Percentiles rank a stretch among this genome's conserved stretches.
These are phyloP conservation scores for Gastroboletus turbinatus DNA, from an alignment of 1,284 basidiomycete genomes.

Conservation along the genomic window DNA sequence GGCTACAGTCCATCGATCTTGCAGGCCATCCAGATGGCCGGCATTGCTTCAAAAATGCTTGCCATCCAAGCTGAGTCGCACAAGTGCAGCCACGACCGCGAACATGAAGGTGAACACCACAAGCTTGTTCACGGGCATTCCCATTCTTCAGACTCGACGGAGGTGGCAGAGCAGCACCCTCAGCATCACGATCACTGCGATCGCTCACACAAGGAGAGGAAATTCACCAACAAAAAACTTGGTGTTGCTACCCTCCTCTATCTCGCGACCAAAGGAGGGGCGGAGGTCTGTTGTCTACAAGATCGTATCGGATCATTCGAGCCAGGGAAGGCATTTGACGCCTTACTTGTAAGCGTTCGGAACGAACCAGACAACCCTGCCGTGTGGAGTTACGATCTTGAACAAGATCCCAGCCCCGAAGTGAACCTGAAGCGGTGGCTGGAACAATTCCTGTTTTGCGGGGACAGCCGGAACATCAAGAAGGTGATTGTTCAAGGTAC, in stretches of 20 bases:
- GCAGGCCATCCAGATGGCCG: constrained; percentile 79
- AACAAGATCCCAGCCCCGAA: constrained; percentile 13
- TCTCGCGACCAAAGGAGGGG: constrained; percentile 92
- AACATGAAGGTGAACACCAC: constrained; percentile 7
- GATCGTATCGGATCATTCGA: constrained; percentile 77
- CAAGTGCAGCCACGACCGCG: background rate
- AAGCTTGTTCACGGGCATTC: background rate
- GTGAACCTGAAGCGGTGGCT: constrained; percentile 50
- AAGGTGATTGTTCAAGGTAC: constrained; percentile 85
- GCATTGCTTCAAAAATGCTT: constrained; percentile 79
- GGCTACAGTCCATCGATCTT: constrained; percentile 86
- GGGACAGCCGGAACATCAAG: constrained; percentile 86
- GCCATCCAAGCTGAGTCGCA: constrained; percentile 38
- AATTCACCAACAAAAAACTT: constrained; percentile 65
- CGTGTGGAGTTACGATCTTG: constrained; percentile 51
- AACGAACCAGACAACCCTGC: constrained; percentile 56
- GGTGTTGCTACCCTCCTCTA: constrained; percentile 79
- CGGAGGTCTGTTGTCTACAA: constrained; percentile 76
- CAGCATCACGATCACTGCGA: background rate
- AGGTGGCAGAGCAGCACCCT: constrained; percentile 1
- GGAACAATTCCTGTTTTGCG: constrained; percentile 78
- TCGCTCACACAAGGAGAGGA: constrained; percentile 2
- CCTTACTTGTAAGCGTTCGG: constrained; percentile 64
- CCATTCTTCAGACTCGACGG: background rate
- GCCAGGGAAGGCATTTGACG: constrained; percentile 89